Percentiles rank a stretch among this genome's conserved stretches.
phyloP scores from a whole-genome alignment of 257 asterid species.

The Solanum paucissectum region DNA sequence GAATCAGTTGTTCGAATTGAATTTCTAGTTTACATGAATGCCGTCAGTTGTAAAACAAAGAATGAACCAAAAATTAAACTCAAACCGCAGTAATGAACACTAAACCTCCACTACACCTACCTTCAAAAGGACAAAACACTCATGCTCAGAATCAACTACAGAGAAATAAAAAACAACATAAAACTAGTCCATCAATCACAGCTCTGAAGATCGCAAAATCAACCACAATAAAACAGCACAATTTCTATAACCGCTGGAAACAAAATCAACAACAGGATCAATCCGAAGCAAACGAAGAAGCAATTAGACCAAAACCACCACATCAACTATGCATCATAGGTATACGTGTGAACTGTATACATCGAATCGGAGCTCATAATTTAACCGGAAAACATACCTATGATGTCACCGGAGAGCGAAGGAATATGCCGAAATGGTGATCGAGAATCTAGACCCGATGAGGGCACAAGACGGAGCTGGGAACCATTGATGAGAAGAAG shows the following conservation, averaged over 20 bases:
- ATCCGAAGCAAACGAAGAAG: not conserved
- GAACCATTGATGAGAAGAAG: slow-evolving; percentile 10
- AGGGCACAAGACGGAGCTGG: not conserved
- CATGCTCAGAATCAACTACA: not conserved
- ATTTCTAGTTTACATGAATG: not conserved
- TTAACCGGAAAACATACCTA: not conserved
- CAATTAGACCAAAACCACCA: not conserved
- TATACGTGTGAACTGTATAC: not conserved
- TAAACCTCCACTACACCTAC: not conserved
- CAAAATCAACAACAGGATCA: not conserved
- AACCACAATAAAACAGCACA: not conserved
- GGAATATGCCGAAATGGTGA: not conserved
- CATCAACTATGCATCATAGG: not conserved
- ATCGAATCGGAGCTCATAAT: not conserved
- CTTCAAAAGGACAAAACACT: not conserved
- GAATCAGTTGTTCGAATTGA: not conserved
- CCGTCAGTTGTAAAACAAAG: not conserved
- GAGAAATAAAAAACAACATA: not conserved
- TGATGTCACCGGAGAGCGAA: not conserved
- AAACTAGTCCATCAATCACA: not conserved
- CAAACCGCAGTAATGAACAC: not conserved
- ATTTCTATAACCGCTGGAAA: not conserved
- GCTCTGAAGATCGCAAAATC: not conserved
- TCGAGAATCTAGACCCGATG: slow-evolving; percentile 7
- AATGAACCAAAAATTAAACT: not conserved